Evolutionary conservation across 2,329 filamentous ascomycete species (phyloP), one percentile per base, ranked within the genome.

Genomic region (Cladosporium halotolerans): DNA sequence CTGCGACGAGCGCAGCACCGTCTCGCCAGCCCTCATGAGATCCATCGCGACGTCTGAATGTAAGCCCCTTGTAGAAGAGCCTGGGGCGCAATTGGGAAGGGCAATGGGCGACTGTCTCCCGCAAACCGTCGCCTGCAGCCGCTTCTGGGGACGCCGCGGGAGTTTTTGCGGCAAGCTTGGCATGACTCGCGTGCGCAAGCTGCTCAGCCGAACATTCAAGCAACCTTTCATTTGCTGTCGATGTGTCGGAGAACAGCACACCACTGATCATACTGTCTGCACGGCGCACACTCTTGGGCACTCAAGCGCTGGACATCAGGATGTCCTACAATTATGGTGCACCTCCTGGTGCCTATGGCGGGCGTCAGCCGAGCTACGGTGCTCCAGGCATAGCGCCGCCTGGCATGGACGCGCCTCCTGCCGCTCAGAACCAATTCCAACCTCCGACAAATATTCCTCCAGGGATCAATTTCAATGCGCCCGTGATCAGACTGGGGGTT

Each of bases 381-480:
- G 57, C 50, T 31, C 85, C 85, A 54, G 84, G 84, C 55, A 85
- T 89, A 81, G 85, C 82, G 60, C 87, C 88, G 64, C 88, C 89
- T 63, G 90, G 89, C 68, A 88, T 90, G 69, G 83, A 81, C 68
- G 82, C 85, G 66, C 84, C 87, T 60, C 86, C 87, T 55, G 88
- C 88, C 71, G 81, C 92, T 72, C 85, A 84, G 55, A 89, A 84
- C 7, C 50, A 45, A 71, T 96, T 96, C 73, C 88, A 95, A 75
- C 83, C 89, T 45, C 91, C 92, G 9, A 78, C 88, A 47, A 96
- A 93, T 68, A 88, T 36, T 14, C 89, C 92, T 48, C 23, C 23
- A 5, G 95, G 95, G 70, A 96, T 99, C 77, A 96, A 99, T 76
- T 96, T 97, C 76, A 95, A 88, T 66, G 93, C 93, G 34, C 91